phyloP scores from a whole-genome alignment of 768 basidiomycete genomes.

The Suillus placidus region DNA sequence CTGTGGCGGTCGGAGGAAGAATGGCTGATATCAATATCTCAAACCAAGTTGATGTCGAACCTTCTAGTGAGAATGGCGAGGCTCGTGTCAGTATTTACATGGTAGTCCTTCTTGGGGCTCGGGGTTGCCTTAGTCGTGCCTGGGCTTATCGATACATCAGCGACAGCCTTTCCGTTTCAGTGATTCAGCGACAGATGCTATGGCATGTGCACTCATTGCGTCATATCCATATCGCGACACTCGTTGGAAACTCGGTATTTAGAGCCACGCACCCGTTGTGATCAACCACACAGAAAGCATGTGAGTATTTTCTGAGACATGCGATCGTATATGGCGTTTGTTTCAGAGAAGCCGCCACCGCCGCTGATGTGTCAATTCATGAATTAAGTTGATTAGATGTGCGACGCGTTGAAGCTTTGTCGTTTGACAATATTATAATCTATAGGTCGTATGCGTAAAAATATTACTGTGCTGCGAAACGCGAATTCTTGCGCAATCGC shows the following conservation, averaged over 20 bases:
- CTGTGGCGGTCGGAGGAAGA: not conserved
- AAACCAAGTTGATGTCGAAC: not conserved
- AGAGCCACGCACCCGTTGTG: not conserved
- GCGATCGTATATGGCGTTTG: not conserved
- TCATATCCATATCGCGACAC: not conserved
- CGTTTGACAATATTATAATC: not conserved
- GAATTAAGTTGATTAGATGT: not conserved
- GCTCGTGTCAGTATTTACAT: not conserved
- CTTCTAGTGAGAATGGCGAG: not conserved
- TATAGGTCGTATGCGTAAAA: not conserved
- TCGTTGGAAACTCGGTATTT: not conserved
- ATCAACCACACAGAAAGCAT: not conserved
- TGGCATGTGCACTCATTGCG: not conserved
- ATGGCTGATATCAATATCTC: not conserved
- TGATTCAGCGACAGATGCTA: not conserved
- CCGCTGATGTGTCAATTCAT: not conserved
- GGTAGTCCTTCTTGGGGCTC: not conserved
- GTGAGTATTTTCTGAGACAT: too few relatives aligned
- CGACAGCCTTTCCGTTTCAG: not conserved
- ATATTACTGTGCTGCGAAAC: constrained; percentile 38
- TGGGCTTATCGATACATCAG: not conserved
- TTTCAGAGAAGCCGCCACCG: not conserved
- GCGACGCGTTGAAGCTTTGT: not conserved
- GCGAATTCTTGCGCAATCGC: constrained; percentile 44
- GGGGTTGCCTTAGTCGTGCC: not conserved